A percentile compares a stretch with the other conserved stretches of the same genome.
phyloP scores from a whole-genome alignment of 2,329 filamentous ascomycete species.

The Phialophora tarda region DNA sequence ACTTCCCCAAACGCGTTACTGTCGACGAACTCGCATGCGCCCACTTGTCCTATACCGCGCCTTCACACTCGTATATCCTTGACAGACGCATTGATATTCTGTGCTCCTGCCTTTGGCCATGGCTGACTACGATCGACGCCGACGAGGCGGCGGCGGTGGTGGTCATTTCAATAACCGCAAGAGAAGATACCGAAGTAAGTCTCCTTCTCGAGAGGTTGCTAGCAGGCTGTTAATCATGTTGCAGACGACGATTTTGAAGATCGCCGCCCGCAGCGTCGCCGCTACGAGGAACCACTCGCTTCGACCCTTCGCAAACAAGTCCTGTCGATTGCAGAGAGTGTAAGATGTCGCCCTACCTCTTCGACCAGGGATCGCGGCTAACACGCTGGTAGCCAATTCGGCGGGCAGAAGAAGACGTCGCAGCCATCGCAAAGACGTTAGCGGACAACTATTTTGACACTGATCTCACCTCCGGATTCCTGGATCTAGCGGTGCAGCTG shows the following conservation, averaged over 20 bases:
- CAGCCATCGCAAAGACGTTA: conserved; percentile 74
- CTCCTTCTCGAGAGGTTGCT: conserved; percentile 14
- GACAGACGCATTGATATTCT: background rate
- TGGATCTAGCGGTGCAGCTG: conserved; percentile 76
- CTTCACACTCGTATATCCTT: background rate
- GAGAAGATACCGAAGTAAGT: conserved; percentile 76
- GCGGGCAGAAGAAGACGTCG: conserved; percentile 78
- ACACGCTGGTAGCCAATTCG: conserved; percentile 54
- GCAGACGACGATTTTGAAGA: conserved; percentile 76
- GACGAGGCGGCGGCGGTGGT: conserved; percentile 33
- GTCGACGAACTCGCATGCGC: background rate
- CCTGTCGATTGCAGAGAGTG: conserved; percentile 78
- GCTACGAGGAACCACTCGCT: conserved; percentile 73
- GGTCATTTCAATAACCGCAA: conserved; percentile 70
- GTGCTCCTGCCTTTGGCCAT: conserved; percentile 43
- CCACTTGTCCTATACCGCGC: background rate
- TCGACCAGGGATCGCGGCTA: conserved; percentile 3
- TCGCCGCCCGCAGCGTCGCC: conserved; percentile 72
- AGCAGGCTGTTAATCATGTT: conserved; percentile 8
- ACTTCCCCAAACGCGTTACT: conserved; percentile 18
- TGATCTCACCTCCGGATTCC: conserved; percentile 74
- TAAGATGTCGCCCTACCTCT: conserved; percentile 38
- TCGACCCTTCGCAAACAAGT: conserved; percentile 78
- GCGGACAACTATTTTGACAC: conserved; percentile 86
- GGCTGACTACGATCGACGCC: conserved; percentile 62